Evolutionary conservation across 2,329 filamentous ascomycete genomes (phyloP).

Genomic region (Sporothrix protearum): DNA sequence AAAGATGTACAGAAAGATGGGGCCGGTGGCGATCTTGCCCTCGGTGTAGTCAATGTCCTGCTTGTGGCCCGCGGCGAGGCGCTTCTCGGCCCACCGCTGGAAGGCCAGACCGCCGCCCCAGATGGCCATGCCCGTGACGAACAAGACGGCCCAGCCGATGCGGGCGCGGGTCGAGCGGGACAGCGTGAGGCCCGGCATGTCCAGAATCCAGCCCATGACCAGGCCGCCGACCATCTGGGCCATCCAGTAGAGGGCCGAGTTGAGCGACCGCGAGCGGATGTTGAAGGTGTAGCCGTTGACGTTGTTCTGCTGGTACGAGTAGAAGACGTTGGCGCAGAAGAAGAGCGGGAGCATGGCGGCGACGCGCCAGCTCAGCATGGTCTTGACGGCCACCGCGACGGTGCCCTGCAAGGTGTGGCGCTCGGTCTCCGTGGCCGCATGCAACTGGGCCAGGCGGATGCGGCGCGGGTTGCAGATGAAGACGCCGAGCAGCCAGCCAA

Average conservation of each 20-base stretch:
- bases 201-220: slow-evolving; percentile 45
- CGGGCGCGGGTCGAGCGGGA: slow-evolving; percentile 45
- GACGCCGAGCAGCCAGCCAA: slow-evolving; percentile 47
- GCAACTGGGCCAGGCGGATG: slow-evolving; percentile 40
- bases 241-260: slow-evolving; percentile 53
- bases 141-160: slow-evolving; percentile 45
- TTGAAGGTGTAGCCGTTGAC: slow-evolving; percentile 21
- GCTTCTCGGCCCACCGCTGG: slow-evolving; percentile 52
- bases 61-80: slow-evolving; percentile 36
- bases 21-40: slow-evolving; percentile 7
- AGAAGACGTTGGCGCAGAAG: slow-evolving; percentile 71
- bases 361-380: slow-evolving; percentile 49
- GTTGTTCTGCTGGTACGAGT: slow-evolving; percentile 61
- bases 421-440: slow-evolving; percentile 56
- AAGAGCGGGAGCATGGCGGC: slow-evolving; percentile 72
- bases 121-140: slow-evolving; percentile 48
- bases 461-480: slow-evolving; percentile 45
- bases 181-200: slow-evolving; percentile 38
- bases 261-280: slow-evolving; percentile 30
- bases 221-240: slow-evolving; percentile 52
- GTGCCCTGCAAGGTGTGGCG: slow-evolving; percentile 49
- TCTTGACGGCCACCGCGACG: slow-evolving; percentile 49
- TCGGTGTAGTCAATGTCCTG: slow-evolving; percentile 38
- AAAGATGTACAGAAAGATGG: slow-evolving; percentile 68
- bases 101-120: slow-evolving; percentile 62